Evolutionary conservation across 2,329 filamentous ascomycete species (phyloP).

Genomic region (Botrytis cinerea): DNA sequence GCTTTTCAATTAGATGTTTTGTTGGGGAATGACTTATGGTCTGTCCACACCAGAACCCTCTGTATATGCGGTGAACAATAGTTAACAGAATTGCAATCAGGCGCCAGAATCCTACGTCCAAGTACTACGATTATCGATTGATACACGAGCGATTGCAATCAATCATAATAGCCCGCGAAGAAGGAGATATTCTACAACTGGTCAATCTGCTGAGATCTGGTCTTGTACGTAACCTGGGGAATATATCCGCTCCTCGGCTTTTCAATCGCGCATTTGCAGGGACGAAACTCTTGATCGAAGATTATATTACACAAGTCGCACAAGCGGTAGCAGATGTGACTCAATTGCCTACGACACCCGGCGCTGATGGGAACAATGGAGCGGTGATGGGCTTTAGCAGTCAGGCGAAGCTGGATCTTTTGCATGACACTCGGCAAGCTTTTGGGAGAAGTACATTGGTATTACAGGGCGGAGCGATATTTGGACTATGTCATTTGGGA

Average conservation of each 20-base stretch:
- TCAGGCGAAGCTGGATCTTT: constrained; percentile 72
- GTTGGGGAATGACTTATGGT: constrained; percentile 81
- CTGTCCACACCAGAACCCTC: constrained; percentile 38
- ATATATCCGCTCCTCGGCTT: constrained; percentile 78
- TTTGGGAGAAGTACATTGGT: constrained; percentile 86
- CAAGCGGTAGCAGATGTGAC: constrained; percentile 78
- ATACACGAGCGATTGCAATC: constrained; percentile 76
- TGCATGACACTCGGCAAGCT: constrained; percentile 84
- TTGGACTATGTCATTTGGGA: constrained; percentile 85
- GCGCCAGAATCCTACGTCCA: constrained; percentile 79
- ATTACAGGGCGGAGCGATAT: constrained; percentile 86
- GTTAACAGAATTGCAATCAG: constrained; percentile 46
- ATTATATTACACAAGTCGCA: constrained; percentile 85
- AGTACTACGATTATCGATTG: constrained; percentile 82
- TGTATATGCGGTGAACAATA: not conserved
- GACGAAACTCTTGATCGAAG: constrained; percentile 87
- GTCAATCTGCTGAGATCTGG: constrained; percentile 80
- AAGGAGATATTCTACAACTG: constrained; percentile 71
- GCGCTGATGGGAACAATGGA: constrained; percentile 44
- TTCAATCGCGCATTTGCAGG: constrained; percentile 86
- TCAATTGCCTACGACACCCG: constrained; percentile 59
- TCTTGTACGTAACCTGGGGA: constrained; percentile 82
- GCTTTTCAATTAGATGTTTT: constrained; percentile 80
- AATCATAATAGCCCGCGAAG: constrained; percentile 67
- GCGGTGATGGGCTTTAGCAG: constrained; percentile 45